These are phyloP conservation scores for Dysphania ambrosioides DNA, from an alignment of 148 eudicot species.

Conservation along the genomic window DNA sequence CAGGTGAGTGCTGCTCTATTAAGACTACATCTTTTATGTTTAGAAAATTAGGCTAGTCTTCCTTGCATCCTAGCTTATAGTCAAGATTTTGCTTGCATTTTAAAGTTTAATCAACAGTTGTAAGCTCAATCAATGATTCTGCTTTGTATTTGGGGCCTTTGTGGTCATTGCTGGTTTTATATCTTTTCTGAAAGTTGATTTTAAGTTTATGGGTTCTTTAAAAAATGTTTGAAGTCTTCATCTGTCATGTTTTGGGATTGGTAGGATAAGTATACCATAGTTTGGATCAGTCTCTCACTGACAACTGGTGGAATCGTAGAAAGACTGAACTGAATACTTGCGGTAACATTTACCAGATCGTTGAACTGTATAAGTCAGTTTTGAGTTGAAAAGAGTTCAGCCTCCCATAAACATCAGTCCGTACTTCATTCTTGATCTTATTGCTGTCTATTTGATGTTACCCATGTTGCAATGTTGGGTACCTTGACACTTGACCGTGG, in stretches of 20 bases:
- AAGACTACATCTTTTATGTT: constrained; percentile 17
- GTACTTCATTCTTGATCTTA: neutral
- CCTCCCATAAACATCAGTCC: neutral
- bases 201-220: no score
- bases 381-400: neutral
- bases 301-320: neutral
- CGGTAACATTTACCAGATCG: neutral
- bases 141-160: neutral
- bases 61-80: constrained; percentile 7
- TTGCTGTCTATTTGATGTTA: neutral
- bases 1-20: constrained; percentile 86
- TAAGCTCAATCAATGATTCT: neutral
- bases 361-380: neutral
- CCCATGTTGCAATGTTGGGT: no score
- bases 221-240: no score
- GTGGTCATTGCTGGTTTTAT: neutral
- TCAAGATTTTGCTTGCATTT: constrained; percentile 7
- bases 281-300: neutral
- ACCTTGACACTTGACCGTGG: neutral
- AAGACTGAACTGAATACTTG: neutral
- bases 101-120: neutral
- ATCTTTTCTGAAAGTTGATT: neutral
- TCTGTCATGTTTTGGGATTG: no score
- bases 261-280: neutral
- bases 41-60: constrained; percentile 8